phyloP scores from a whole-genome alignment of 2,329 filamentous ascomycete species.

The Aureobasidium sp. region DNA sequence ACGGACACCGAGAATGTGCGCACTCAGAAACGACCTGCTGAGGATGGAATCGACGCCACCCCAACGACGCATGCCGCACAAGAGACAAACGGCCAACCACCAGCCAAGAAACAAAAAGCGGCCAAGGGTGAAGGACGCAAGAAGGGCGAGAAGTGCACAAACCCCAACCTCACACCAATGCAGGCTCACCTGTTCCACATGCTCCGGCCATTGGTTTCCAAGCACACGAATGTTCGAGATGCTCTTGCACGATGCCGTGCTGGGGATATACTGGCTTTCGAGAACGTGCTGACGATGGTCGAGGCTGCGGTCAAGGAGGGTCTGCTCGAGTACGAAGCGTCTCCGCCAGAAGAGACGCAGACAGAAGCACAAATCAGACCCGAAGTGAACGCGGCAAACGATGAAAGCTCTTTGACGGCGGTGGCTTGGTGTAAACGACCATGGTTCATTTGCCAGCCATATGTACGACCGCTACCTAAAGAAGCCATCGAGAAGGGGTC shows the following conservation, averaged over 20 bases:
- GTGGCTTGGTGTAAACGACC: constrained; percentile 70
- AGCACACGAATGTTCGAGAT: constrained; percentile 78
- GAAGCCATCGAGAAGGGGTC: constrained; percentile 81
- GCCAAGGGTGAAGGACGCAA: constrained; percentile 38
- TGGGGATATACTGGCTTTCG: constrained; percentile 69
- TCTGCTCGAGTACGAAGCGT: constrained; percentile 54
- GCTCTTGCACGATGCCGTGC: constrained; percentile 62
- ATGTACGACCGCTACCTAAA: constrained; percentile 76
- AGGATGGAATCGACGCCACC: constrained; percentile 26
- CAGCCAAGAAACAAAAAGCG: constrained; percentile 38
- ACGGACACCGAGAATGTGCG: neutral
- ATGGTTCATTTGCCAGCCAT: constrained; percentile 86
- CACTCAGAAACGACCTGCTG: constrained; percentile 23
- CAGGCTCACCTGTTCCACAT: constrained; percentile 93
- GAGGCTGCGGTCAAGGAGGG: constrained; percentile 69
- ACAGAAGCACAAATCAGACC: constrained; percentile 20
- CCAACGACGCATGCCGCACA: constrained; percentile 18
- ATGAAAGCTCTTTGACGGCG: constrained; percentile 46
- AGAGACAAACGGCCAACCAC: constrained; percentile 36
- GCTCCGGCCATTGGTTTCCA: constrained; percentile 70
- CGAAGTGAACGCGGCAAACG: constrained; percentile 23
- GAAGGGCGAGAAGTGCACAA: constrained; percentile 43
- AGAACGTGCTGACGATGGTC: constrained; percentile 66
- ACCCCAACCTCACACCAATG: constrained; percentile 62
- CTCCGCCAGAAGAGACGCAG: neutral